Percentiles rank a stretch among this genome's conserved stretches.
Evolutionary conservation across 805 yeast genomes (phyloP).

Genomic region (Candida succiphila): DNA sequence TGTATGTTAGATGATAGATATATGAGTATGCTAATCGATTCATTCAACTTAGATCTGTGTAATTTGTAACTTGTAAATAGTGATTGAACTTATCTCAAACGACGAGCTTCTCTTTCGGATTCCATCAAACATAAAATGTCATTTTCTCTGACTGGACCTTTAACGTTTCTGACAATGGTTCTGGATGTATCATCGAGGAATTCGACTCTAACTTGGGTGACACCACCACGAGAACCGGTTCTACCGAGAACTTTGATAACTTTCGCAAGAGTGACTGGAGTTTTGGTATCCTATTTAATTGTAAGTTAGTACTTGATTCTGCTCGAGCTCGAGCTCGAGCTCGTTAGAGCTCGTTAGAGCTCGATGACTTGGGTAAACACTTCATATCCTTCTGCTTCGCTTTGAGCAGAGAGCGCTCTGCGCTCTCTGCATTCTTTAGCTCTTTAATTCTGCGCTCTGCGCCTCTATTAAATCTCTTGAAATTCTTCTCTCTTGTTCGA

Average conservation of each 20-base stretch:
- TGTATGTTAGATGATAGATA: too few species aligned
- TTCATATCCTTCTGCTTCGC: too few species aligned
- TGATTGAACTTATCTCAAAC: slow-evolving; percentile 60
- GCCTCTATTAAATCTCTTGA: too few species aligned
- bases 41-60: too few species aligned
- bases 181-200: slow-evolving; percentile 92
- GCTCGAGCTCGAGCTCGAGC: background rate
- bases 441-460: too few species aligned
- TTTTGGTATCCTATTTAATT: slow-evolving; percentile 41
- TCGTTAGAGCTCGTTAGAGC: background rate
- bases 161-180: slow-evolving; percentile 95
- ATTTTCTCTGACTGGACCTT: slow-evolving; percentile 96
- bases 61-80: too few species aligned
- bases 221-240: slow-evolving; percentile 99
- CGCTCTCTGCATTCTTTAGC: too few species aligned
- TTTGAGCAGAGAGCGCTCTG: too few species aligned
- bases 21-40: too few species aligned
- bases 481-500: too few species aligned
- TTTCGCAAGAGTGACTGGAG: slow-evolving; percentile 98
- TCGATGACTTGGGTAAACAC: too few species aligned
- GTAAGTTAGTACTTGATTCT: background rate
- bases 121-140: slow-evolving; percentile 99
- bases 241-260: slow-evolving; percentile 99
- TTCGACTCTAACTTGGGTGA: slow-evolving; percentile 96
- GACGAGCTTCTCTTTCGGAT: slow-evolving; percentile 99